Conservation (phyloP, 2,329 filamentous ascomycete species). For the Botrytis sinoallii region DNA sequence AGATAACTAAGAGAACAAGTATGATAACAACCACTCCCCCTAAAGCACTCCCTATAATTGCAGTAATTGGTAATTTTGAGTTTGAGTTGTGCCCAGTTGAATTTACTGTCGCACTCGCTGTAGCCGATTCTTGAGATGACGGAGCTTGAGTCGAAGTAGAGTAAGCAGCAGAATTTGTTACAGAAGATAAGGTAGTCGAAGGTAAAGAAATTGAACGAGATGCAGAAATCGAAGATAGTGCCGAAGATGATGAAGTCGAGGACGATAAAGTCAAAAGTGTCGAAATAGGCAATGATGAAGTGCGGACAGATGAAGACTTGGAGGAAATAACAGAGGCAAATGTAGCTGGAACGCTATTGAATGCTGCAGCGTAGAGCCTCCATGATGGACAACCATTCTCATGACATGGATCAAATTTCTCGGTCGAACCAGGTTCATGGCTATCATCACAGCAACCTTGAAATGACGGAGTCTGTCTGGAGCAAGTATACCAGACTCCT, state of each 20-base stretch:
- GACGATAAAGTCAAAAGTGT: background rate
- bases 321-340: background rate
- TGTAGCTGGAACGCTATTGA: background rate
- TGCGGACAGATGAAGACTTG: too few relatives aligned
- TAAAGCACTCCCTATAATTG: background rate
- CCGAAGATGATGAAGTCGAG: background rate
- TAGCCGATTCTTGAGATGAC: background rate
- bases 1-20: background rate
- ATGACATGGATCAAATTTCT: background rate
- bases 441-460: conserved; percentile 11
- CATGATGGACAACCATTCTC: background rate
- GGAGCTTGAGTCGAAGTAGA: background rate
- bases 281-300: background rate
- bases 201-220: background rate
- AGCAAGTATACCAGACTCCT: conserved; percentile 1
- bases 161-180: background rate
- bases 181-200: background rate
- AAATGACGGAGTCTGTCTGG: background rate
- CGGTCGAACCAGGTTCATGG: background rate
- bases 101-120: background rate
- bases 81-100: background rate
- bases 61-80: background rate
- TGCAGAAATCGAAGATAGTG: background rate
- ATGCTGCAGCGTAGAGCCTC: conserved; percentile 1
- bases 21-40: background rate